Base-by-base conservation (phyloP, 1,139 yeast genomes). In the Geotrichum histeridarum region DNA sequence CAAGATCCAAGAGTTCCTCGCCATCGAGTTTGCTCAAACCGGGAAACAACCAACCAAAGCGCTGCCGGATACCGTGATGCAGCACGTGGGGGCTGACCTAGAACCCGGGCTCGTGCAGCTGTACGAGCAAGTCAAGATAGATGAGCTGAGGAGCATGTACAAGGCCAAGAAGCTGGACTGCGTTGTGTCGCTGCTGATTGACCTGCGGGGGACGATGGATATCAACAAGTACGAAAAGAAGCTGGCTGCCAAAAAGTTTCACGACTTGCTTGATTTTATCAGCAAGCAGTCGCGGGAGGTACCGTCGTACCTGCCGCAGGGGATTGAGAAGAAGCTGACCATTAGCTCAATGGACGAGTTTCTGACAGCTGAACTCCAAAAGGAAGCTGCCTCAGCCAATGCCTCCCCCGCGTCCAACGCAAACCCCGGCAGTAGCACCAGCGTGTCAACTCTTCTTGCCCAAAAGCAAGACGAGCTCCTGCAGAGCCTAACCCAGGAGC, bases 161-260 rank as follows among this genome's bases (percentile, higher is more conserved):
- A 32, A 35, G n/a, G 39, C 27, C 4, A 32, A 42, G 4, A 42
- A 33, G 12, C 15, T 27, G 27, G 38, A 42, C 11, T 18, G 31
- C 33, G 37, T 30, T 22, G 41, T 18, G 9, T 42, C 39, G n/a
- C 50, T 60, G 18, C 12, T 49, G 39, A 47, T 60, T 8, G 59
- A 60, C 35, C 52, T 56, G 22, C 53, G 54, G 30, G 64, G 62
- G 1, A 45, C 55, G 22, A 51, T 53, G 41, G 48, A 47, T 31
- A 38, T 54, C 22, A 39, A 48, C 41, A 35, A 42, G 15, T 48
- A 50, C 11, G 64, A 61, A 41, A 36, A 46, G 14, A 60, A 59
- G 45, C 55, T 60, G n/a, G 48, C 50, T 15, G 32, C 46, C 5
- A 57, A 55, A 37, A 50, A 60, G 12, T 43, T 43, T 15, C 39